Evolutionary conservation across 495 filamentous ascomycete genomes (phyloP).

Genomic region (Aspergillus carlsbadensis): DNA sequence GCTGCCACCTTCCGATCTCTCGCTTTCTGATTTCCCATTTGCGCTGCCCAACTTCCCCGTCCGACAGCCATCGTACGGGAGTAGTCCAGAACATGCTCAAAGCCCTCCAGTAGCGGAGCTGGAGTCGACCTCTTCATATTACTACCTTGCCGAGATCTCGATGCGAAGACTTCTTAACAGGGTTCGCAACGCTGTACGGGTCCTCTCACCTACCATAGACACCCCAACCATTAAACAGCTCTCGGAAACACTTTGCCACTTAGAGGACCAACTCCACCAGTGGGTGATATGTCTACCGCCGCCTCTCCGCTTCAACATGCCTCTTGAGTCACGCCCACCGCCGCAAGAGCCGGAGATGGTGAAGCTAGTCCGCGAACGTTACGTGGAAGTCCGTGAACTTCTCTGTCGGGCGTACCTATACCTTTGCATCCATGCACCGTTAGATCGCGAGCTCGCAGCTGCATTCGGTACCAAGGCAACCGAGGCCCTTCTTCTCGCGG

Average conservation of each 20-base stretch:
- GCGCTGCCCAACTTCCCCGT: conserved; percentile 32
- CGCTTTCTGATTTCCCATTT: conserved; percentile 35
- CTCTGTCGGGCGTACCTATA: conserved; percentile 39
- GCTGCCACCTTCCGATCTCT: conserved; percentile 30
- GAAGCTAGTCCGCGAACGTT: conserved; percentile 37
- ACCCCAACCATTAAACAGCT: conserved; percentile 26
- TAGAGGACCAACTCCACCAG: conserved; percentile 35
- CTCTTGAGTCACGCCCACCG: conserved; percentile 22
- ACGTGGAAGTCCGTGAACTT: conserved; percentile 40
- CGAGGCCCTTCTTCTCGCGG: conserved; percentile 24
- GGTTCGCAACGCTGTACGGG: conserved; percentile 33
- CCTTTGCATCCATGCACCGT: conserved; percentile 28
- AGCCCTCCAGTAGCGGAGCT: conserved; percentile 23
- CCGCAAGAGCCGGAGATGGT: conserved; percentile 31
- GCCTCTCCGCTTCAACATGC: conserved; percentile 32
- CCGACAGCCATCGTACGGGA: conserved; percentile 13
- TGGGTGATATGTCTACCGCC: conserved; percentile 37
- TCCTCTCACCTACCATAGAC: conserved; percentile 28
- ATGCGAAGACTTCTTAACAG: conserved; percentile 39
- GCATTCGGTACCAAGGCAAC: conserved; percentile 27
- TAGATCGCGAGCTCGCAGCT: conserved; percentile 20
- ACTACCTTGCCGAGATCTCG: conserved; percentile 41
- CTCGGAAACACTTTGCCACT: conserved; percentile 26
- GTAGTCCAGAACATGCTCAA: conserved; percentile 18
- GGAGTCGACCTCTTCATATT: conserved; percentile 35